A percentile compares a stretch with the other conserved stretches of the same genome.
Evolutionary conservation across 306 rosid species (phyloP).

Genomic region (Begonia peltatifolia): DNA sequence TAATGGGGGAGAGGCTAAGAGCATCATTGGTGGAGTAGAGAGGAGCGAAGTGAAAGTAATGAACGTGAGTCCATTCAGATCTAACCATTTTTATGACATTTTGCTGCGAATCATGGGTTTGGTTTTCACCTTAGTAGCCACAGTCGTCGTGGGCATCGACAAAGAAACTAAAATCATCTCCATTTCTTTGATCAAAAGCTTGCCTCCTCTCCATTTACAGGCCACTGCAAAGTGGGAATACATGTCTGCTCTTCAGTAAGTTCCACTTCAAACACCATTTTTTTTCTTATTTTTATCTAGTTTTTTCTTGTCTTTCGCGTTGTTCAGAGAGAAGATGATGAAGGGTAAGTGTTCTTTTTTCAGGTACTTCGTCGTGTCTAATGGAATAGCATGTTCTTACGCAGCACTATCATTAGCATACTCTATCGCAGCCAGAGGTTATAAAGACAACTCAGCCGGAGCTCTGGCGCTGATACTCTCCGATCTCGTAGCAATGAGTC

Average conservation of each 20-base stretch:
- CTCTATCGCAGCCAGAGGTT: constrained; percentile 11
- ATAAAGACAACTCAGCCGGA: constrained; percentile 2
- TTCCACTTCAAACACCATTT: background rate
- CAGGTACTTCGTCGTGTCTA: constrained; percentile 47
- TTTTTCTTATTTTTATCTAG: background rate
- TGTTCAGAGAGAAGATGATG: too few relatives aligned
- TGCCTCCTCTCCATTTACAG: constrained; percentile 26
- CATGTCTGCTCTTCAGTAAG: constrained; percentile 51
- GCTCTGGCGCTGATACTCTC: constrained; percentile 9
- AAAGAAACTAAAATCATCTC: constrained; percentile 28
- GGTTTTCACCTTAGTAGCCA: constrained; percentile 28
- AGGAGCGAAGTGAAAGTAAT: constrained; percentile 22
- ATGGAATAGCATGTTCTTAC: constrained; percentile 44
- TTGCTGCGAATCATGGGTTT: constrained; percentile 22
- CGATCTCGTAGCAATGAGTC: constrained; percentile 29
- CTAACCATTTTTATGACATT: constrained; percentile 9
- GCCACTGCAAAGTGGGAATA: constrained; percentile 58
- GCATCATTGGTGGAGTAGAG: constrained; percentile 16
- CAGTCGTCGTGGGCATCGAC: constrained; percentile 28
- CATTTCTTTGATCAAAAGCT: constrained; percentile 6
- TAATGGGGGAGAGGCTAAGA: background rate
- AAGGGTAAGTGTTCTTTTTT: background rate
- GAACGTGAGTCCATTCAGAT: constrained; percentile 6
- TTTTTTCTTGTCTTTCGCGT: too few relatives aligned
- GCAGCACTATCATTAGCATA: constrained; percentile 28